These are phyloP conservation scores for Uronychia binucleata DNA, from an alignment of 73 alveolate genomes.

Conservation along the genomic window DNA sequence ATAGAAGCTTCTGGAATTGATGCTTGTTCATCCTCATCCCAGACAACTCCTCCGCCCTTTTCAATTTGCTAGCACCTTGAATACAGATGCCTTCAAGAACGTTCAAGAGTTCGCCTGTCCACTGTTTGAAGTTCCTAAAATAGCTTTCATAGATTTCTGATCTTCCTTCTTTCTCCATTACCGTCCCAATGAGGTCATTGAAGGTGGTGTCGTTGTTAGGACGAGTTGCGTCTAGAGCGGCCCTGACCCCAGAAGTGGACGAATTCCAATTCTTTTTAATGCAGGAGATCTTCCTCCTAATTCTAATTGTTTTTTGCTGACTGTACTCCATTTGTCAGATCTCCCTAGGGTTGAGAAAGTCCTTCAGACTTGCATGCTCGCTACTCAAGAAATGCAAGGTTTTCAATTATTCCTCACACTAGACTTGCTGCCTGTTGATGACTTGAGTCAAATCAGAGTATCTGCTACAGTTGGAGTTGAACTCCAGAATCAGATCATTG, in stretches of 20 bases:
- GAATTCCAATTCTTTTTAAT: not conserved
- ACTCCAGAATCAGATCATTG: not conserved
- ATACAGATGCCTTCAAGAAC: not conserved
- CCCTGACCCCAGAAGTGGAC: not conserved
- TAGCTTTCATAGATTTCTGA: not conserved
- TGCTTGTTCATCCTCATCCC: not conserved
- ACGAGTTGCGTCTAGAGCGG: not conserved
- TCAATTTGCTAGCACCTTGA: not conserved
- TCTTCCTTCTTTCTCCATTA: not conserved
- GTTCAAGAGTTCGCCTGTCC: not conserved
- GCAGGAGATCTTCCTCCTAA: too few relatives aligned
- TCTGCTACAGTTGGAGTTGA: not conserved
- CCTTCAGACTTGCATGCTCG: not conserved
- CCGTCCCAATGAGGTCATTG: not conserved
- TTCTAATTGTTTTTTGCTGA: too few relatives aligned
- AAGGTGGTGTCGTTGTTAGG: not conserved
- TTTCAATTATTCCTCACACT: not conserved
- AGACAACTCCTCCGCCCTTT: not conserved
- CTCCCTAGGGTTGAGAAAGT: not conserved
- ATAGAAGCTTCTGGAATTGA: not conserved
- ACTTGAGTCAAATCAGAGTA: not conserved
- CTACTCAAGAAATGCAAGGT: not conserved
- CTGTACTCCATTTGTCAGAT: not conserved
- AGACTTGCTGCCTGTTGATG: not conserved
- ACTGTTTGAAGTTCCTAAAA: not conserved